phyloP scores from a whole-genome alignment of 345 rosid genomes.

The Eutrema japonicum region DNA sequence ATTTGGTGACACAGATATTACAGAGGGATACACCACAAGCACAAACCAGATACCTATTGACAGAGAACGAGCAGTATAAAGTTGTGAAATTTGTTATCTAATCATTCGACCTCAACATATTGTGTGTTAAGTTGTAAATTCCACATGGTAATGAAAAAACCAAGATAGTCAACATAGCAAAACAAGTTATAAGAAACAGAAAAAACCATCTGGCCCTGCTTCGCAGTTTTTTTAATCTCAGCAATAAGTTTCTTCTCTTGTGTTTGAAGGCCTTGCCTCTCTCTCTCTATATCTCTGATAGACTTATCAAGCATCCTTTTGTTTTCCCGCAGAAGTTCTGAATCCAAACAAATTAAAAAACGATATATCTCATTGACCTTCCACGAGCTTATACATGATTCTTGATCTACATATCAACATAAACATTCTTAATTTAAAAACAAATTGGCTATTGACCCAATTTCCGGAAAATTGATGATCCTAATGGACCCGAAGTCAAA shows the following conservation, averaged over 20 bases:
- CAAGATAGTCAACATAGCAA: not conserved
- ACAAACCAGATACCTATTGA: not conserved
- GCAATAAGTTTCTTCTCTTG: slow-evolving; percentile 92
- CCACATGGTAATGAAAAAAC: not conserved
- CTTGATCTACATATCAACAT: not conserved
- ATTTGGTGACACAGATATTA: not conserved
- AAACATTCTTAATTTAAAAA: not conserved
- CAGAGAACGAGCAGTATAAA: not conserved
- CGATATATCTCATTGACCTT: not conserved
- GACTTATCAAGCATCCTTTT: slow-evolving; percentile 97
- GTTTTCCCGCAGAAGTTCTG: slow-evolving; percentile 94
- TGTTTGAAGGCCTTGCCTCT: slow-evolving; percentile 83
- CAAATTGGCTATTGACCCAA: not conserved
- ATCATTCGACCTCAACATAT: not conserved
- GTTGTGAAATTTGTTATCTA: too few species aligned
- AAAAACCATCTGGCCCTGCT: slow-evolving; percentile 96
- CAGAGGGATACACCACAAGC: not conserved
- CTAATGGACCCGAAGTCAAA: not conserved
- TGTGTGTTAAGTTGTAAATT: not conserved
- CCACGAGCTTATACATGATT: not conserved
- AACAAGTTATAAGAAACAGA: not conserved
- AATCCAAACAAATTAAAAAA: slow-evolving; percentile 1
- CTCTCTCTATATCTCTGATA: slow-evolving; percentile 92
- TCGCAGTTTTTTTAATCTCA: slow-evolving; percentile 91
- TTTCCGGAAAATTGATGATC: not conserved